Conservation (phyloP, 257 asterid genomes). For the Solanum pennellii region DNA sequence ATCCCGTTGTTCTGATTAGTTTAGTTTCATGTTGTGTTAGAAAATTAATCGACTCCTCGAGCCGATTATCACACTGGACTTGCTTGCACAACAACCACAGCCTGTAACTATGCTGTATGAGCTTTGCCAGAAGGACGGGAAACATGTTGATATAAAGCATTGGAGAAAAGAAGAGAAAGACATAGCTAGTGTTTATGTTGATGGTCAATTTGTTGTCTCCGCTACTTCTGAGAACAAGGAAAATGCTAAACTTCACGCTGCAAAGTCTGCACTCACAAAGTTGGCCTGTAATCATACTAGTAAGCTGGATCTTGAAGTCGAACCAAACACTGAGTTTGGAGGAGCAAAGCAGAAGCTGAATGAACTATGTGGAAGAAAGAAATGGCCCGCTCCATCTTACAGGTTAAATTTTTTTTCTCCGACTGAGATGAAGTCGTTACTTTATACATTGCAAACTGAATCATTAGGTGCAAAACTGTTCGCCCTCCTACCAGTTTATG, state of each 20-base stretch:
- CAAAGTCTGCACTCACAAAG: slow-evolving; percentile 49
- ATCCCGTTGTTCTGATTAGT: neutral
- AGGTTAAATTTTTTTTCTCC: slow-evolving; percentile 21
- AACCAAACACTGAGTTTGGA: slow-evolving; percentile 31
- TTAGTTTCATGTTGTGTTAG: slow-evolving; percentile 20
- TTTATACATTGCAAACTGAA: neutral
- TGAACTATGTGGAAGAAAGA: slow-evolving; percentile 61
- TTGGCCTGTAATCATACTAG: slow-evolving; percentile 8
- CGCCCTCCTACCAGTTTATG: neutral
- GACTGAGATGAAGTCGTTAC: neutral
- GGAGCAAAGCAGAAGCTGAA: slow-evolving; percentile 60
- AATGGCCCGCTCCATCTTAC: slow-evolving; percentile 65
- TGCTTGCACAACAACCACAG: slow-evolving; percentile 56
- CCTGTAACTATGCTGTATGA: slow-evolving; percentile 70
- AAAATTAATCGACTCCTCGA: slow-evolving; percentile 40
- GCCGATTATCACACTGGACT: slow-evolving; percentile 51
- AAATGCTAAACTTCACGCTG: slow-evolving; percentile 69
- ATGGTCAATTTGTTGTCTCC: slow-evolving; percentile 44
- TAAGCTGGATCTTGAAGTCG: slow-evolving; percentile 1
- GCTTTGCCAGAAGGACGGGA: slow-evolving; percentile 61
- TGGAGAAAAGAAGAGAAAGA: slow-evolving; percentile 32
- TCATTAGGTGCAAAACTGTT: neutral
- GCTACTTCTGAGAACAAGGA: slow-evolving; percentile 60
- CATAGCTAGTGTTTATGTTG: slow-evolving; percentile 44
- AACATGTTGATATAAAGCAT: slow-evolving; percentile 31